Percentiles rank a stretch among this genome's conserved stretches.
Evolutionary conservation across 495 filamentous ascomycete species (phyloP).

Genomic region (Wilcoxina mikolae): DNA sequence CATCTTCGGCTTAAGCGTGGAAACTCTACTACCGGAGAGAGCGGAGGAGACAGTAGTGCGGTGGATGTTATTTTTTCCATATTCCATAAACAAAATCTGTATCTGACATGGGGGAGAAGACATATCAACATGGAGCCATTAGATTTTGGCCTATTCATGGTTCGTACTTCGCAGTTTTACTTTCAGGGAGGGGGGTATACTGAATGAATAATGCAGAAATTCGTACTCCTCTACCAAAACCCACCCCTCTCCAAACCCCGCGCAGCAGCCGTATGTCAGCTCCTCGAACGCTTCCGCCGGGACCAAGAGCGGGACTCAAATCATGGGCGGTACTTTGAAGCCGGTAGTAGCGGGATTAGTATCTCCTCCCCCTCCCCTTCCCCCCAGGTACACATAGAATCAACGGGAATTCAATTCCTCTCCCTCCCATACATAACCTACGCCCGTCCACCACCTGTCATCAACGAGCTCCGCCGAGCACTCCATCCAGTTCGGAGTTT

Average conservation of each 20-base stretch:
- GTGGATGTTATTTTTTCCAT: constrained; percentile 14
- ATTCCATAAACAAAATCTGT: too few relatives aligned
- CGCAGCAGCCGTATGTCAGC: constrained; percentile 7
- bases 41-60: constrained; percentile 6
- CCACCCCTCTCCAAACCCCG: constrained; percentile 10
- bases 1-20: background rate
- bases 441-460: constrained; percentile 3
- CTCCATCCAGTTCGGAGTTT: constrained; percentile 10
- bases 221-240: constrained; percentile 12
- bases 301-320: constrained; percentile 12
- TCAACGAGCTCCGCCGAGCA: constrained; percentile 7
- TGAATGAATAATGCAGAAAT: constrained; percentile 8
- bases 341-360: constrained; percentile 8
- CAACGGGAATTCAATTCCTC: constrained; percentile 3
- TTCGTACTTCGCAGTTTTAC: background rate
- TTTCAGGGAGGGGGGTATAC: background rate
- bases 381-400: background rate
- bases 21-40: constrained; percentile 8
- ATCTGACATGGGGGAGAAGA: background rate
- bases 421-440: constrained; percentile 12
- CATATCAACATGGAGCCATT: constrained; percentile 9
- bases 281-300: constrained; percentile 9
- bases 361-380: background rate
- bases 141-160: constrained; percentile 10
- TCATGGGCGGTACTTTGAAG: constrained; percentile 17